Base-by-base conservation (phyloP, 345 rosid genomes). In the Mercurialis annua region DNA sequence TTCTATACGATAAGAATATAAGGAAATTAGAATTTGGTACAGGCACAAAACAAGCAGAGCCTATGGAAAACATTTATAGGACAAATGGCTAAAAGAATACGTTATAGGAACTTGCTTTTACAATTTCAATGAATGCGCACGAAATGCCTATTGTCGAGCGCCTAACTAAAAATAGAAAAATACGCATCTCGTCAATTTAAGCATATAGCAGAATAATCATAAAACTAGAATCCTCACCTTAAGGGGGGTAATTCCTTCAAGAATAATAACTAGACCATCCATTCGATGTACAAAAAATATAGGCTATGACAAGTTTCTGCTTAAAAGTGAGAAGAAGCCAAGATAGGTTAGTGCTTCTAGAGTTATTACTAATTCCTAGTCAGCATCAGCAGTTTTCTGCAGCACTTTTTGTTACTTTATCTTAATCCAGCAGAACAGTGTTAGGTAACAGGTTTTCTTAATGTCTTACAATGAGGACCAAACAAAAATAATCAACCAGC, bases 1-100 rank as follows among this genome's bases (percentile, higher is more conserved):
- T 65, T 72, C 76, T 72, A 27, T 17, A 48, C n/a, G 14, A 18
- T 23, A 15, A 16, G 12, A 50, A 65, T 20, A n/a, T 1, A 23
- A 50, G 10, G 27, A 21, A 33, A 21, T 58, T 51, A 60, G 34
- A 50, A 26, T 20, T 38, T 27, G 15, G n/a, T 36, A 50, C 29
- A 38, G 24, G 52, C 6, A 62, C 27, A 30, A 14, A 30, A 56
- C 11, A 14, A 10, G 40, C 42, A 23, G 9, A 53, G 43, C 42
- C 16, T 47, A 6, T 27, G 18, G 46, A 3, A 10, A 3, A 10
- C 17, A 16, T 10, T 14, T 34, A 31, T 46, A 8, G 6, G 48
- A 51, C 24, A 57, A 9, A 46, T 16, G 14, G 60, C 24, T 23
- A n/a, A 26, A 54, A 27, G 9, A 44, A 43, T 42, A 29, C 10